These are phyloP conservation scores for Colletotrichum orchidophilum DNA, from an alignment of 2,329 filamentous ascomycete species.

Conservation along the genomic window DNA sequence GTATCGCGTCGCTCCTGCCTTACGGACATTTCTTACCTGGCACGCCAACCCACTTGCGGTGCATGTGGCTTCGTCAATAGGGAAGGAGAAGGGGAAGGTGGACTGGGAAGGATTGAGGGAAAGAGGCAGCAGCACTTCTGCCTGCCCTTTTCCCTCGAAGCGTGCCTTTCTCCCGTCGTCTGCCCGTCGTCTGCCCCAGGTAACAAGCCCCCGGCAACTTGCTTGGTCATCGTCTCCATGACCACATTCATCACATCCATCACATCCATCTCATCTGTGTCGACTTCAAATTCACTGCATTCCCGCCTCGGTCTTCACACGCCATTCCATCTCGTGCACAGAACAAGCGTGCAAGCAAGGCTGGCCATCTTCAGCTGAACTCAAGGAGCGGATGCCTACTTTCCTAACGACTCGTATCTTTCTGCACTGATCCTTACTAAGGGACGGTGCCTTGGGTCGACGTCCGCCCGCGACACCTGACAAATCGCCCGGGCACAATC, in stretches of 20 bases:
- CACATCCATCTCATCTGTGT: background rate
- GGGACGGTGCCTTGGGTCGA: background rate
- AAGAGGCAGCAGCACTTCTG: slow-evolving; percentile 19
- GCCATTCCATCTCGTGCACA: background rate
- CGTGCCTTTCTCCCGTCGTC: background rate
- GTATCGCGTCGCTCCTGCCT: background rate
- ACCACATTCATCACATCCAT: background rate
- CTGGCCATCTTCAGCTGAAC: background rate
- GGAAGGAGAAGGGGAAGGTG: background rate
- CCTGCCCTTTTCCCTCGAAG: background rate
- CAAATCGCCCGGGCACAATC: background rate
- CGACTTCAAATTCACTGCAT: background rate
- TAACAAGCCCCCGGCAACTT: background rate
- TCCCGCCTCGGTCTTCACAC: background rate
- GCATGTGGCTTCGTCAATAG: background rate
- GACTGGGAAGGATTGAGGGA: background rate
- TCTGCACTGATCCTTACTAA: background rate
- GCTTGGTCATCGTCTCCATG: background rate
- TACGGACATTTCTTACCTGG: background rate
- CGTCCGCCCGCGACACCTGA: background rate
- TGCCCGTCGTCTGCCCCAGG: background rate
- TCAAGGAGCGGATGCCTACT: background rate
- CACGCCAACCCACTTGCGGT: background rate
- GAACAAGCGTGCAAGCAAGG: background rate
- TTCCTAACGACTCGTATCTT: background rate